A percentile compares a stretch with the other conserved stretches of the same genome.
phyloP scores from a whole-genome alignment of 805 yeast genomes.

The Pichia ethanolica region DNA sequence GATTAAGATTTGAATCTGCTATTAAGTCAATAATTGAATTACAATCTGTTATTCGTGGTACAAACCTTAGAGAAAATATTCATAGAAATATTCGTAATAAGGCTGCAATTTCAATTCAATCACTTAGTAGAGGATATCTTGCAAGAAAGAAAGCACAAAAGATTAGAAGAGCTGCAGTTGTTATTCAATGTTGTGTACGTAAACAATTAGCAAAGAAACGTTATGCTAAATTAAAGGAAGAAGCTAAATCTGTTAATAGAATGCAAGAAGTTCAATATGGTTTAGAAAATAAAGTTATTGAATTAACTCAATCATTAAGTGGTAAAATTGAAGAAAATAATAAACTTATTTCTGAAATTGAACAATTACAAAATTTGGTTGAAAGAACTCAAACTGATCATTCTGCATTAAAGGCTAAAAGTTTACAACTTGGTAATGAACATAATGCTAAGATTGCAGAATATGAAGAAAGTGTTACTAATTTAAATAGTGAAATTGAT shows the following conservation, averaged over 20 bases:
- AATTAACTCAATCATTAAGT: conserved; percentile 79
- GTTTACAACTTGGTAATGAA: conserved; percentile 42
- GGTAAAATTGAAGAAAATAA: conserved; percentile 77
- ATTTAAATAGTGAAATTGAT: conserved; percentile 48
- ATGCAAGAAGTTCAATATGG: conserved; percentile 87
- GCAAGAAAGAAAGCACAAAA: conserved; percentile 49
- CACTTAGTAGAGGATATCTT: conserved; percentile 56
- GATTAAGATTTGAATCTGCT: conserved; percentile 32
- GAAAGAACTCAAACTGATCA: conserved; percentile 48
- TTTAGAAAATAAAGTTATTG: conserved; percentile 95
- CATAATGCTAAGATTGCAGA: conserved; percentile 37
- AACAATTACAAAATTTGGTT: conserved; percentile 42
- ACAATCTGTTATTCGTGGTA: conserved; percentile 46
- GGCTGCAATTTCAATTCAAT: conserved; percentile 71
- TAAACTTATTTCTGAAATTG: conserved; percentile 56
- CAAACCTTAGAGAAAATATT: conserved; percentile 44
- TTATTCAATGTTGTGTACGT: conserved; percentile 73
- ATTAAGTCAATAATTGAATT: conserved; percentile 33
- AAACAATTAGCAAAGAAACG: conserved; percentile 65
- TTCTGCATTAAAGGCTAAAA: conserved; percentile 47
- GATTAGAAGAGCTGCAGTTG: conserved; percentile 48
- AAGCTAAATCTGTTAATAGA: conserved; percentile 86
- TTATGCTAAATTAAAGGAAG: conserved; percentile 60
- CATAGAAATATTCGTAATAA: conserved; percentile 42
- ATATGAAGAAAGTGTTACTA: conserved; percentile 42